A percentile compares a stretch with the other conserved stretches of the same genome.
Conservation (phyloP, 805 yeast genomes). For the Saturnispora hagleri region DNA sequence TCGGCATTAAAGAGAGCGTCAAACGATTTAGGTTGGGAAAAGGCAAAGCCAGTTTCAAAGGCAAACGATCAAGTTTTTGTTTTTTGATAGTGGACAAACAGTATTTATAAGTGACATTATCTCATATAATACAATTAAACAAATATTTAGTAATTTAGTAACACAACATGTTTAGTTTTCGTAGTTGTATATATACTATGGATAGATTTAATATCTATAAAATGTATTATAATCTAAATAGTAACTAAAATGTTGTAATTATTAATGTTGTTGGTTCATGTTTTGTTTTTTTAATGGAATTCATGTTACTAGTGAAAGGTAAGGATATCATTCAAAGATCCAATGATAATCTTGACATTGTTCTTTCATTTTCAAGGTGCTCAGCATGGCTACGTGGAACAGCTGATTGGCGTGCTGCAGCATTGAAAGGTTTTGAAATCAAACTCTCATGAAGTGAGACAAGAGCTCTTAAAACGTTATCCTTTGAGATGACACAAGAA, state of each 20-base stretch:
- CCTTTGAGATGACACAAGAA: conserved; percentile 83
- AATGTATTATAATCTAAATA: neutral
- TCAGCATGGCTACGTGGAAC: conserved; percentile 22
- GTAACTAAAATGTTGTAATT: neutral
- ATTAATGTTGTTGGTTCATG: neutral
- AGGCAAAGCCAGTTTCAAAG: conserved; percentile 84
- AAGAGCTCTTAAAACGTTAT: conserved; percentile 76
- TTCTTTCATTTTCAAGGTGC: neutral
- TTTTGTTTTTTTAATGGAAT: neutral
- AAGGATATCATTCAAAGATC: neutral
- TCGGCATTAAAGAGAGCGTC: conserved; percentile 77
- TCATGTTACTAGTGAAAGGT: neutral
- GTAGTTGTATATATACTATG: neutral
- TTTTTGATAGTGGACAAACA: conserved; percentile 36
- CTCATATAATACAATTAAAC: neutral
- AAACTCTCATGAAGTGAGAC: conserved; percentile 75
- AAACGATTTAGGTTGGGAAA: conserved; percentile 60
- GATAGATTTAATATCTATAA: neutral
- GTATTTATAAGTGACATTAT: neutral
- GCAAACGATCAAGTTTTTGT: conserved; percentile 86
- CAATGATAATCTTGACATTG: conserved; percentile 2
- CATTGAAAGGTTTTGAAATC: conserved; percentile 38
- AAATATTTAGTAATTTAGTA: too few relatives aligned
- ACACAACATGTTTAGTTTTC: neutral
- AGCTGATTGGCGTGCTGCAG: conserved; percentile 35